These are phyloP conservation scores for Babesia divergens DNA, from an alignment of 169 alveolate species.

Conservation along the genomic window DNA sequence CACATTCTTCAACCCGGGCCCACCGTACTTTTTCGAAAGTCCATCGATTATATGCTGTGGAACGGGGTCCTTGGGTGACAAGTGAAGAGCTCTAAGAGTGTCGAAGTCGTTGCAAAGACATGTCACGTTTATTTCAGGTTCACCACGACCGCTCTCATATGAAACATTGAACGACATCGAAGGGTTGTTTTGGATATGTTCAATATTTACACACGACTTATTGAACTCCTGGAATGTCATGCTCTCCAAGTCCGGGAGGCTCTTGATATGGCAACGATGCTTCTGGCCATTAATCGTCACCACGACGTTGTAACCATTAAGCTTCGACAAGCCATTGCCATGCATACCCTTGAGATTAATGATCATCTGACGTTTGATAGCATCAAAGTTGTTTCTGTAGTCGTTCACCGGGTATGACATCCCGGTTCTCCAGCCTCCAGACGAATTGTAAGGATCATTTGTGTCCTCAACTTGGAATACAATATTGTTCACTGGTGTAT, in stretches of 20 bases:
- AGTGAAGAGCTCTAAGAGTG: constrained; percentile 1
- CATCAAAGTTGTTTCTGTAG: constrained; percentile 49
- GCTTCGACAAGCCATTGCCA: constrained; percentile 29
- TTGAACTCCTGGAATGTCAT: constrained; percentile 55
- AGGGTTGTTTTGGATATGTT: constrained; percentile 50
- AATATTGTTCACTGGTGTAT: constrained; percentile 28
- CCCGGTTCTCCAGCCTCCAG: constrained; percentile 64
- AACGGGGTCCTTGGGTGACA: constrained; percentile 13
- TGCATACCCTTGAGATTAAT: constrained; percentile 61
- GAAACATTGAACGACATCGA: constrained; percentile 51
- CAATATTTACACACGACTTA: constrained; percentile 49
- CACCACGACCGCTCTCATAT: constrained; percentile 37
- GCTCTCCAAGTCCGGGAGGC: constrained; percentile 43
- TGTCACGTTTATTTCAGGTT: constrained; percentile 26
- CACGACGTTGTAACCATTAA: constrained; percentile 40
- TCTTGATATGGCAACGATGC: constrained; percentile 56
- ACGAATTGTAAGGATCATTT: constrained; percentile 30
- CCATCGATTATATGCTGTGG: constrained; percentile 33
- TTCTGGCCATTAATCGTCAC: constrained; percentile 62
- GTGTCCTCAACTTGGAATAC: constrained; percentile 33
- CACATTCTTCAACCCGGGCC: not conserved
- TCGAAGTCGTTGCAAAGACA: constrained; percentile 52
- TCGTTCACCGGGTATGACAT: constrained; percentile 56
- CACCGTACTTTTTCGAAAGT: constrained; percentile 20
- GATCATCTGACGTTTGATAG: constrained; percentile 42